Evolutionary conservation across 1,284 basidiomycete species (phyloP).

Genomic region (Rhodotorula sp.): DNA sequence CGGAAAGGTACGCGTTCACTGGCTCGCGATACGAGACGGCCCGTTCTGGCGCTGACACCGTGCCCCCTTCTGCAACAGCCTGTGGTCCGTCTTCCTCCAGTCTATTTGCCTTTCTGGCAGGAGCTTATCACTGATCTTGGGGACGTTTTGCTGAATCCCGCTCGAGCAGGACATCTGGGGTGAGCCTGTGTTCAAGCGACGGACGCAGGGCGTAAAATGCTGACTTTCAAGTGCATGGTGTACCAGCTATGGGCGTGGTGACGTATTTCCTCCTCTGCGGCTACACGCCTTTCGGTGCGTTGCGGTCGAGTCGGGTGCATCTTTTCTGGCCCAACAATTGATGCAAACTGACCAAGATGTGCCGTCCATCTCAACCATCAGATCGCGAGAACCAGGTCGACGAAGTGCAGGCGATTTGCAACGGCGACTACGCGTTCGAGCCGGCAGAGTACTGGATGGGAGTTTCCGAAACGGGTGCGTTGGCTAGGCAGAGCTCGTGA

Average conservation of each 20-base stretch:
- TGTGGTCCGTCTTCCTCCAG: neutral
- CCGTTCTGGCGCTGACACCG: neutral
- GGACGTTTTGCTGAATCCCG: neutral
- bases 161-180: constrained; percentile 50
- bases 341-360: constrained; percentile 62
- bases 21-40: neutral
- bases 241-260: constrained; percentile 81
- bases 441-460: constrained; percentile 55
- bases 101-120: neutral
- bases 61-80: neutral
- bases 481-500: too few species aligned
- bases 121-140: too few species aligned
- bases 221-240: neutral
- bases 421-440: constrained; percentile 87
- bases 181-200: neutral
- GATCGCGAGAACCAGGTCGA: constrained; percentile 65
- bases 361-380: neutral
- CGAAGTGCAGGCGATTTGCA: constrained; percentile 73
- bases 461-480: constrained; percentile 48
- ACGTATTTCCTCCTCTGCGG: constrained; percentile 86
- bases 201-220: neutral
- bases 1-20: constrained; percentile 62
- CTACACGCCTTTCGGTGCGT: constrained; percentile 58
- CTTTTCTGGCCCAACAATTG: too few species aligned
- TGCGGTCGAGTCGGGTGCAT: neutral